These are phyloP conservation scores for Gnomoniopsis sp. DNA, from an alignment of 2,329 filamentous ascomycete species.

Conservation along the genomic window DNA sequence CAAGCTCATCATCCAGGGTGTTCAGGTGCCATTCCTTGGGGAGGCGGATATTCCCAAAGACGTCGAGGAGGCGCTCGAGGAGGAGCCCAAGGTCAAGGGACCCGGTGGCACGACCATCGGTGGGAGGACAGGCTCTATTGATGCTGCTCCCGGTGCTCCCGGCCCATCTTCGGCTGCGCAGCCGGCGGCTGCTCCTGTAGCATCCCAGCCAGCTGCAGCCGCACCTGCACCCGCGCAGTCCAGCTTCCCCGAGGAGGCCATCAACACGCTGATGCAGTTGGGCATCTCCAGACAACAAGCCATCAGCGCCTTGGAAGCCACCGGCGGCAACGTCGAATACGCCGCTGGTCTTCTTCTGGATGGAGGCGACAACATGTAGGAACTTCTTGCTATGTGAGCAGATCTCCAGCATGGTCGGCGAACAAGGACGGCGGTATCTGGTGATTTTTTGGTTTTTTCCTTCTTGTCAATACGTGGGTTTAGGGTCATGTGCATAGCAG, in stretches of 20 bases:
- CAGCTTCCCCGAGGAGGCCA: slow-evolving; percentile 58
- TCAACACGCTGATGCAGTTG: slow-evolving; percentile 73
- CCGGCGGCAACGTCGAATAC: slow-evolving; percentile 80
- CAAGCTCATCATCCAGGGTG: slow-evolving; percentile 81
- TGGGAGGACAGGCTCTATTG: slow-evolving; percentile 74
- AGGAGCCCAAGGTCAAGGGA: slow-evolving; percentile 81
- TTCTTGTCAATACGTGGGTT: neutral
- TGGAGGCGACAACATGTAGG: slow-evolving; percentile 27
- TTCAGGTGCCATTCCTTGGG: slow-evolving; percentile 84
- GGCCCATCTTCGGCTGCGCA: slow-evolving; percentile 23
- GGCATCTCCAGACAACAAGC: slow-evolving; percentile 76
- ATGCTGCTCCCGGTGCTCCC: slow-evolving; percentile 39
- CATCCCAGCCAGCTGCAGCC: slow-evolving; percentile 19
- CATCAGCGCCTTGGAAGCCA: slow-evolving; percentile 75
- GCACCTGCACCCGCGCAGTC: slow-evolving; percentile 19
- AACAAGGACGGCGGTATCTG: slow-evolving; percentile 2
- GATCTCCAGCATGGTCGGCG: slow-evolving; percentile 2
- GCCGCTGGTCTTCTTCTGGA: slow-evolving; percentile 79
- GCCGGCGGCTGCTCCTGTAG: slow-evolving; percentile 25
- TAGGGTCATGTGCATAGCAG: slow-evolving; percentile 15
- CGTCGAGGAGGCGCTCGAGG: slow-evolving; percentile 65
- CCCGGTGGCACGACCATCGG: slow-evolving; percentile 89
- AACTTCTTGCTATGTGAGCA: slow-evolving; percentile 21
- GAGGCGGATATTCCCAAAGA: slow-evolving; percentile 93
- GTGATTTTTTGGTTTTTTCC: neutral